Evolutionary conservation across 2,329 filamentous ascomycete genomes (phyloP), one percentile per base, ranked within the genome.

Genomic region (Drechslera avenae): DNA sequence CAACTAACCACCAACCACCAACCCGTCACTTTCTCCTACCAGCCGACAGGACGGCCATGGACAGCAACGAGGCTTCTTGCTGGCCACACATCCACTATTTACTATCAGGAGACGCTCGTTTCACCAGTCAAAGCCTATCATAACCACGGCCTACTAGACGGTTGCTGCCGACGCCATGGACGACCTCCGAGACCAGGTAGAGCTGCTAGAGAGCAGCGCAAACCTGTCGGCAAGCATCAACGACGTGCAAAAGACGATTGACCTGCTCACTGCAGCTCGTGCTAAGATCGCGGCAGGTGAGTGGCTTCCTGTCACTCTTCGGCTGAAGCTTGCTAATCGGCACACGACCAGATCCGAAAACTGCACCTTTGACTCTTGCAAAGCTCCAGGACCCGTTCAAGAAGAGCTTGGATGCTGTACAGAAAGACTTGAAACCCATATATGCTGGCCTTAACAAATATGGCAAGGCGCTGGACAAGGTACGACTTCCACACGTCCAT

Each of bases 301-400:
- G 36, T 48, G 39, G 5, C 8, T 23, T 41, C 4, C n/a, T 14
- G n/a, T 31, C 16, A 14, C 21, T 16, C 2, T 13, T 26, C 13
- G 8, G 6, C 3, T 19, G 26, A 23, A 36, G 31, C 43, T 49
- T 34, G 50, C 63, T 68, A 41, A 67, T 57, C 31, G 49, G 30
- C 14, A 30, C 21, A 23, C 39, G 34, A 36, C 39, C 74, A 83
- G 88, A 91, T 65, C 85, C 88, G 18, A 84, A 86, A 57, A 84
- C 83, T 32, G 86, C 90, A 13, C 84, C 86, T 34, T 79, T 92
- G 52, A 88, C 86, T 19, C 83, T 97, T 63, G 88, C 89, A 23
- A 92, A 88, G 69, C 83, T 97, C 14, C 91, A 97, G 71, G 92
- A 89, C 57, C 90, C 92, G 0, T 81, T 96, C 49, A 94, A 92